Evolutionary conservation across 1,284 basidiomycete genomes (phyloP), one percentile per base, ranked within the genome.

Genomic region (Inonotus obliquus): DNA sequence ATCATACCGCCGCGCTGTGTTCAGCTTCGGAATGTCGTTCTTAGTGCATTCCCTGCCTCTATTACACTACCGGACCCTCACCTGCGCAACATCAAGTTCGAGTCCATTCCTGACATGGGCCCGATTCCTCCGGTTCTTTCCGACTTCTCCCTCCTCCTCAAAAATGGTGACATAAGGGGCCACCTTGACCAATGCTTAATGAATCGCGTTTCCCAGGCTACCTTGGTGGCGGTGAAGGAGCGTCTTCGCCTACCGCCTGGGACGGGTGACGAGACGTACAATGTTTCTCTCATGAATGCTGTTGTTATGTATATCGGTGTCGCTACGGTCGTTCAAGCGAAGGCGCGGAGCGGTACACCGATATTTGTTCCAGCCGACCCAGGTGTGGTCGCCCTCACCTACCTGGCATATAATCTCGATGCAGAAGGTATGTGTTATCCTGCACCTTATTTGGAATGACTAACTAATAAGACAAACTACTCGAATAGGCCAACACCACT

Each of bases 291-390:
- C 67, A 85, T 98, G 72, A 98, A 98, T 72, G 89, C 94, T 17
- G 79, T 98, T 66, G 94, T 98, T 67, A 91, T 98, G 83, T 98
- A 96, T 76, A 86, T 96, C 60, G 95, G 95, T 45, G 89, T 94
- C 11, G 91, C 91, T 14, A 91, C 92, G 29, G 89, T 96, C 59
- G 90, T 90, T 21, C 88, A 93, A 73, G 87, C 88, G 41, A 92
- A 93, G 71, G 86, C 89, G 3, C 80, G 87, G 71, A 91, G 86
- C 68, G 91, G 91, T 13, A 84, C 87, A 23, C 84, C 88, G 14
- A 80, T 91, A 62, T 96, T 96, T 73, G 83, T 91, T 61, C 72
- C 89, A 17, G 87, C 82, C 59, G 91, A 94, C 69, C 88, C 89
- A 19, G 92, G 93, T 53, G 90, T 93, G 38, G 84, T 89, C 61